Base-by-base conservation (phyloP, 495 filamentous ascomycete genomes). In the Immersiella caudata region DNA sequence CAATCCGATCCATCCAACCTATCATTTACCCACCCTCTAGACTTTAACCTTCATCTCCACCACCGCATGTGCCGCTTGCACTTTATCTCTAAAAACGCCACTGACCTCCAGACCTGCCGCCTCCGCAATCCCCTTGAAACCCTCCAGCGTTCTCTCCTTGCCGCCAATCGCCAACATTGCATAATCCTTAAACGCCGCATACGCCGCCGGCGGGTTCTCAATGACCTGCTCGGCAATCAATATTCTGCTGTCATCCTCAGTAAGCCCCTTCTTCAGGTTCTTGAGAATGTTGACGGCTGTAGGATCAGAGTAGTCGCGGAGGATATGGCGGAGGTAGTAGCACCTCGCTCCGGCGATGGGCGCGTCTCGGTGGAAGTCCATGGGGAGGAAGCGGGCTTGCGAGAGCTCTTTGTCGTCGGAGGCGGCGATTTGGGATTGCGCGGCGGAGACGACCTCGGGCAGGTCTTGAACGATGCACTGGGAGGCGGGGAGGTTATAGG, bases 81-180 rank as follows among this genome's bases (percentile, higher is more conserved):
- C 71, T 20, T 36, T 59, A 25, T 76, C 67, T 29, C 67, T 50
- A n/a, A 46, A 78, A 26, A 80, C 71, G n/a, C 69, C 74, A 16
- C 74, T 68, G 6, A 81, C 55, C 27, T 65, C 64, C 64, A 82
- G 50, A 3, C 78, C 77, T 7, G 75, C 78, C 0, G 59, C 68
- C 12, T 66, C 63, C 6, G 75, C 70, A 1, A 81, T 58, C 4
- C 55, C 64, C 14, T 36, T 57, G 40, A 76, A 81, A 54, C 77
- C 70, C 11, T 62, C 62, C 56, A 75, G 64, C n/a, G 77, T 71
- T 0, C 79, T 71, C 63, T 82, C 79, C 68, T 79, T 81, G 1
- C 78, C 77, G 25, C 74, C 76, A 21, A 80, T 73, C 6, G 72
- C 67, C 21, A 82, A 65, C 78, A 82, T 80, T 6, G 75, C 56